Evolutionary conservation across 345 rosid genomes (phyloP).

Genomic region (Syzygium aromaticum): DNA sequence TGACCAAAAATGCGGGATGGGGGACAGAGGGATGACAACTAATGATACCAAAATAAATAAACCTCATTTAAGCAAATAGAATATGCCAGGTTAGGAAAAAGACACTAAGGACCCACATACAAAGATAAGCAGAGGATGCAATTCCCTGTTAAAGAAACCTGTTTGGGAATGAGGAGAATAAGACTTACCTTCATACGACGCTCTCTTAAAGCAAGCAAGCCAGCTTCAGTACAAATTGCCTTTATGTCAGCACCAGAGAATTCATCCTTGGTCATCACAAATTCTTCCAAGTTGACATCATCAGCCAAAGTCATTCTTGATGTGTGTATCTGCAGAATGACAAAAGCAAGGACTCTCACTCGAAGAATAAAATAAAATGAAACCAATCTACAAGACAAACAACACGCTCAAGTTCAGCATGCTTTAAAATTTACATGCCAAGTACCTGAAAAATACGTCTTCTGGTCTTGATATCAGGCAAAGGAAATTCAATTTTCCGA

Average conservation of each 20-base stretch:
- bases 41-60: background rate
- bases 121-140: background rate
- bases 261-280: conserved; percentile 97
- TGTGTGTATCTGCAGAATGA: conserved; percentile 71
- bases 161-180: background rate
- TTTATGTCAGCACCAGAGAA: conserved; percentile 98
- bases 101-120: background rate
- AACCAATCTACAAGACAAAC: background rate
- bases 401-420: background rate
- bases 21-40: background rate
- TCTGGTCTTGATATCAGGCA: conserved; percentile 98
- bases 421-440: background rate
- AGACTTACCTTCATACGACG: conserved; percentile 81
- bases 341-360: background rate
- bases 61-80: background rate
- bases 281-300: conserved; percentile 96
- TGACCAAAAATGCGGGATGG: background rate
- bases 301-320: conserved; percentile 92
- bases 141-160: background rate
- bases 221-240: conserved; percentile 97
- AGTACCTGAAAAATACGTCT: conserved; percentile 91
- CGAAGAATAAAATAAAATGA: background rate
- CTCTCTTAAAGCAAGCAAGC: conserved; percentile 91
- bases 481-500: conserved; percentile 94
- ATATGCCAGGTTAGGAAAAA: background rate